Evolutionary conservation across 108 stramenopile species (phyloP), one percentile per base, ranked within the genome.

Genomic region (Skeletonema grethae): DNA sequence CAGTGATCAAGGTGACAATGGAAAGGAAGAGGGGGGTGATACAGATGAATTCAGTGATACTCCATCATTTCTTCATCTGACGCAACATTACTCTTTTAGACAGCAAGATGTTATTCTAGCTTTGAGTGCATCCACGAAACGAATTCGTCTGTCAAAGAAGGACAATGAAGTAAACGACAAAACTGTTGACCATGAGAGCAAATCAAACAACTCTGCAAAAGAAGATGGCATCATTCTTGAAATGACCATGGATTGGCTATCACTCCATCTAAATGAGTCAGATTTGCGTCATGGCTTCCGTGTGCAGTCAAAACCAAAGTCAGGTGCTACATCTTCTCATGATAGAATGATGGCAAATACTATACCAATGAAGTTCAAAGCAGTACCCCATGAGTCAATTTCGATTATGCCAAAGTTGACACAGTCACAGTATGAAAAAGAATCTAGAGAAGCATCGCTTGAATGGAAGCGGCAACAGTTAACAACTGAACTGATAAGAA

Each of bases 191-290:
- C 61, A 38, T 8, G 63, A 65, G 0, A 34, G 60, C 41, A 60
- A 69, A 25, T 29, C 61, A 6, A 41, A 67, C 8, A 34, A 71
- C 34, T 30, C 67, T 4, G 30, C n/a, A 10, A 70, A 66, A 18
- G 43, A 74, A 2, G 69, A 83, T 7, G 73, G 72, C 11, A 36
- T 28, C 20, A 34, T 69, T 28, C 55, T 83, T 24, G 73, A 75
- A 50, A 68, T 82, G 50, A 86, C 90, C n/a, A 78, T 92, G 83
- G 90, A 92, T 60, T 92, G 85, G 85, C 69, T 92, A 0, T 92
- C 88, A 67, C 69, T 92, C 3, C 91, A 92, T 66, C 63, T 92
- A 38, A 50, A 76, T 13, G 87, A 92, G 58, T 48, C 69, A 1
- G 84, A 88, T 30, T 45, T 92, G 46, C 69, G 76, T 3, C 24